These are phyloP conservation scores for Podila clonocystis DNA, from an alignment of 192 early-diverging fungal genomes.

Conservation along the genomic window DNA sequence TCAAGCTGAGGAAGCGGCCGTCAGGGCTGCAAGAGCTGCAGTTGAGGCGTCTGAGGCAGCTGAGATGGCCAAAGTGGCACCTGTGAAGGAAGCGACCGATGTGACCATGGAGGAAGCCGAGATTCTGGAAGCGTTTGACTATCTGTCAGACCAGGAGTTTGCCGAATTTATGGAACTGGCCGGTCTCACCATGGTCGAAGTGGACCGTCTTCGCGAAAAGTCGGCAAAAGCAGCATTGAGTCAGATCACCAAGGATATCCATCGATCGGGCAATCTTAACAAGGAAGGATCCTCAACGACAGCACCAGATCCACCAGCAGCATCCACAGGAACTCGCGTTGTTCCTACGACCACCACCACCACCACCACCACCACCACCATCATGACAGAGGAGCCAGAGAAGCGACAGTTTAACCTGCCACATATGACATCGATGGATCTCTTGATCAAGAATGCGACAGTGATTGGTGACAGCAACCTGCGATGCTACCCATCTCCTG, in stretches of 20 bases:
- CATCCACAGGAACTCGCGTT: no score
- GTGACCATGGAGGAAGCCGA: conserved; percentile 45
- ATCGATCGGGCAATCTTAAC: conserved; percentile 2
- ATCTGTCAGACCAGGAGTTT: conserved; percentile 36
- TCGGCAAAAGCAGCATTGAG: conserved; percentile 21
- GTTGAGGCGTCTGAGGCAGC: background rate
- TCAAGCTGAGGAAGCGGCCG: background rate
- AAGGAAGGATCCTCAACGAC: background rate
- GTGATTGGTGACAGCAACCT: conserved; percentile 45
- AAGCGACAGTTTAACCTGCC: conserved; percentile 9
- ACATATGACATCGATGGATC: conserved; percentile 47
- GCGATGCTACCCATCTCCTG: conserved; percentile 25
- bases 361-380: background rate
- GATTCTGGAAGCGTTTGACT: conserved; percentile 46
- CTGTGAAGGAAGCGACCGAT: background rate
- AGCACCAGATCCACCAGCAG: background rate
- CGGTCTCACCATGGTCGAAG: conserved; percentile 26
- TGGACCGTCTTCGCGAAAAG: conserved; percentile 41
- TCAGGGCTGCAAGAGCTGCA: conserved; percentile 2
- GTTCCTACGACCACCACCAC: no score
- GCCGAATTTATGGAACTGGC: conserved; percentile 36
- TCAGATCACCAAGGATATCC: conserved; percentile 39
- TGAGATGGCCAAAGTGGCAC: background rate
- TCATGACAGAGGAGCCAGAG: no score
- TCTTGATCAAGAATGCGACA: conserved; percentile 29